phyloP scores from a whole-genome alignment of 2,329 filamentous ascomycete genomes.

The Sordariomycetes sp. region DNA sequence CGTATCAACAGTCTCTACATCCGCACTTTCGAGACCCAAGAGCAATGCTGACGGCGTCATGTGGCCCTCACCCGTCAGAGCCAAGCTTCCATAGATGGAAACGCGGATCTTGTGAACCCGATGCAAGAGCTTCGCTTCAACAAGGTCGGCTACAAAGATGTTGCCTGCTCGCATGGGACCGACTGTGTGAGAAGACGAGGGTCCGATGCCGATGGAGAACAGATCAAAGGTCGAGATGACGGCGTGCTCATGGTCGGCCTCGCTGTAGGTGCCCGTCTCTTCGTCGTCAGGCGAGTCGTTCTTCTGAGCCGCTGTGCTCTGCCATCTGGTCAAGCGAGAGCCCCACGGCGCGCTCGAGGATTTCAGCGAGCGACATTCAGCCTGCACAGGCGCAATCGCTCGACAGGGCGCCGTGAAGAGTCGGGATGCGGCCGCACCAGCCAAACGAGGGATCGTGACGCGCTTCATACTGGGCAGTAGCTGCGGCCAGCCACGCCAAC shows the following conservation, averaged over 20 bases:
- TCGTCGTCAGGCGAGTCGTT: conserved; percentile 16
- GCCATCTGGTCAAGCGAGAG: no score
- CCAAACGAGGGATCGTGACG: no score
- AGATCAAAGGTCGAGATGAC: conserved; percentile 43
- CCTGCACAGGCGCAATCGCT: no score
- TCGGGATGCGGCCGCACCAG: no score
- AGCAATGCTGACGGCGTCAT: conserved; percentile 41
- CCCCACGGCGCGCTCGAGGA: no score
- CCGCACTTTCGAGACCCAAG: conserved; percentile 37
- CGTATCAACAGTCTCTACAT: conserved; percentile 40
- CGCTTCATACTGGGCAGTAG: no score
- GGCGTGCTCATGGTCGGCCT: conserved; percentile 39
- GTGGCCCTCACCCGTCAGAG: conserved; percentile 40
- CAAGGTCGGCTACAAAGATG: conserved; percentile 38
- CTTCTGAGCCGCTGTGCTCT: no score
- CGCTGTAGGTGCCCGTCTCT: conserved; percentile 32
- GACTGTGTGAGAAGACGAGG: conserved; percentile 41
- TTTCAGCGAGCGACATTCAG: no score
- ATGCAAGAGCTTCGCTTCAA: conserved; percentile 32
- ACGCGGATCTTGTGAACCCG: conserved; percentile 37
- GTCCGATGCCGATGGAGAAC: conserved; percentile 42
- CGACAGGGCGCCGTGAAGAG: no score
- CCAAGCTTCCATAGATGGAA: conserved; percentile 39
- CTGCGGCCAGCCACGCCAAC: no score
- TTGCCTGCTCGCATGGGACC: conserved; percentile 42